Base-by-base conservation (phyloP, 441 rosid genomes). In the Theobroma grandiflorum region DNA sequence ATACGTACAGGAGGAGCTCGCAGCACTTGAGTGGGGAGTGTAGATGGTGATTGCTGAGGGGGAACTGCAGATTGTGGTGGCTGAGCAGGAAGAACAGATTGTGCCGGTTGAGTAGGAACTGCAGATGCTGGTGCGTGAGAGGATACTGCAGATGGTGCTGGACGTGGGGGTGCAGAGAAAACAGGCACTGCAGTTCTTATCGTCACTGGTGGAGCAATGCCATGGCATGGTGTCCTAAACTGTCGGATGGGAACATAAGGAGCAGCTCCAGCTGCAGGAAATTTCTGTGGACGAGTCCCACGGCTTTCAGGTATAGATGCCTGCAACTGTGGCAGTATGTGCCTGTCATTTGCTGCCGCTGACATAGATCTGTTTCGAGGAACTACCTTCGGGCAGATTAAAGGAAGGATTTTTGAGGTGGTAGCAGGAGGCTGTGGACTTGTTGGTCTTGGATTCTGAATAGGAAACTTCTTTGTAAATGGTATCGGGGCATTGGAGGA, bases 191-290 rank as follows among this genome's bases (percentile, higher is more conserved):
- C 84, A 26, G 86, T 91, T 89, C 99, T 91, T 78, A 93, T 87
- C 3, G 94, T 96, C 64, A 96, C 99, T 1, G 99, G 96, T 4
- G 91, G 98, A 85, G 98, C 99, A 76, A 88, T 86, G 72, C 96
- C 92, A 47, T 85, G 93, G 86, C 96, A 90, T 31, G 90, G 49
- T 22, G 93, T 55, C 75, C 94, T 87, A 72, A 82, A 86, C 45
- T 89, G 96, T 76, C 92, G 84, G 57, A 96, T 83, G 15, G 98
- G 98, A 77, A 94, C 95, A 77, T 96, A 95, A 71, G 98, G 95
- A 59, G 89, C 85, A 15, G 98, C 96, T 74, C 95, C 96, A 37
- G 92, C 93, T 47, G 90, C 90, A 57, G 94, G 94, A 84, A 88
- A 91, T 88, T 85, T 93, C 83, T 84, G 96, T 68, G 89, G 80